These are phyloP conservation scores for Sphenostylis stenocarpa DNA, from an alignment of 306 rosid species.

Conservation along the genomic window DNA sequence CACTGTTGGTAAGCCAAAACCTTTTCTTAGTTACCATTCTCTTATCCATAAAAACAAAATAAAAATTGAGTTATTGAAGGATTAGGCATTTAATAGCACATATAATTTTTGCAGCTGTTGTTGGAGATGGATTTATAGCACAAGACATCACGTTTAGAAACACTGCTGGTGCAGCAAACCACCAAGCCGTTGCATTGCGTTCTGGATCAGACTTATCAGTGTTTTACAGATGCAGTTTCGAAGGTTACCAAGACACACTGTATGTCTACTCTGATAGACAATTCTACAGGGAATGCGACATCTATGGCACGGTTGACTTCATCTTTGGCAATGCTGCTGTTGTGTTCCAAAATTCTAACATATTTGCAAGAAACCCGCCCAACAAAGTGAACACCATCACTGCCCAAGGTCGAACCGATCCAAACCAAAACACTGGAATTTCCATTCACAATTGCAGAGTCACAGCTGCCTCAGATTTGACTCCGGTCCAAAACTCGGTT, in stretches of 20 bases:
- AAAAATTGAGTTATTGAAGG: too few relatives aligned
- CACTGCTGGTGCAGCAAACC: constrained; percentile 70
- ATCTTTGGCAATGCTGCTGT: constrained; percentile 80
- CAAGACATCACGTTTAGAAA: constrained; percentile 68
- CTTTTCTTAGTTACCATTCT: too few relatives aligned
- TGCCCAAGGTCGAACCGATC: constrained; percentile 65
- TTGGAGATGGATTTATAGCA: constrained; percentile 70
- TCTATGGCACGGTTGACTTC: constrained; percentile 79
- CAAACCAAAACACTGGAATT: constrained; percentile 75
- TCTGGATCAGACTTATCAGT: constrained; percentile 80
- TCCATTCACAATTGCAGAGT: constrained; percentile 54
- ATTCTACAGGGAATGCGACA: constrained; percentile 71
- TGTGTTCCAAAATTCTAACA: constrained; percentile 63
- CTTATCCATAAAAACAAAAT: too few relatives aligned
- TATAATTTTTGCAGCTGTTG: constrained; percentile 49
- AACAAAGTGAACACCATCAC: constrained; percentile 62
- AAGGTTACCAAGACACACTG: constrained; percentile 80
- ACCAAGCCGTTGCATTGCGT: constrained; percentile 82
- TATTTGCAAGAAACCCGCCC: constrained; percentile 63
- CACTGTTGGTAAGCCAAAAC: constrained; percentile 55
- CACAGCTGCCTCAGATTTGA: constrained; percentile 45
- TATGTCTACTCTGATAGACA: constrained; percentile 73
- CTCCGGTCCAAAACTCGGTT: constrained; percentile 22
- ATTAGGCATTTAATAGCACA: too few relatives aligned
- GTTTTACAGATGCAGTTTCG: constrained; percentile 66